Evolutionary conservation across 1,284 basidiomycete species (phyloP).

Genomic region (Golubevia pallescens): DNA sequence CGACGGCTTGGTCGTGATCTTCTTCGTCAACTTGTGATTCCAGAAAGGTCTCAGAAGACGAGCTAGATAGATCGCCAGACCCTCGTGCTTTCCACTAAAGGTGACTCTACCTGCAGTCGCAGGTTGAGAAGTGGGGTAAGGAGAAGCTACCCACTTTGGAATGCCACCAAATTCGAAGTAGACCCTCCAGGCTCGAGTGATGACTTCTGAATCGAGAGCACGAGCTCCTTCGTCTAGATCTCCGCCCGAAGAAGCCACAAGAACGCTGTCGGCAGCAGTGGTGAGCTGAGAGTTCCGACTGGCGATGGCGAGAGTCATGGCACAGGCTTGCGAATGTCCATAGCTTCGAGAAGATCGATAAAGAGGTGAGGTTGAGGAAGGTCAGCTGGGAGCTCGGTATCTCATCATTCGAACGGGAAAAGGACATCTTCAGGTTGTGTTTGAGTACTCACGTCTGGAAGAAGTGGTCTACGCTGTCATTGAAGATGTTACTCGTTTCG

Average conservation of each 20-base stretch:
- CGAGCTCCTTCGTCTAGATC: slow-evolving; percentile 13
- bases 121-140: slow-evolving; percentile 17
- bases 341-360: slow-evolving; percentile 67
- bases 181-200: slow-evolving; percentile 49
- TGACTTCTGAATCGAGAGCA: slow-evolving; percentile 44
- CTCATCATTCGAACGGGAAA: no score
- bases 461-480: slow-evolving; percentile 42
- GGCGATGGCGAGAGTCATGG: slow-evolving; percentile 81
- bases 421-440: no score
- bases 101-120: slow-evolving; percentile 66
- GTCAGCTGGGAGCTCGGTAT: no score
- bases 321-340: slow-evolving; percentile 85
- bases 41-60: slow-evolving; percentile 85
- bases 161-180: slow-evolving; percentile 47
- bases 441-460: slow-evolving; percentile 50
- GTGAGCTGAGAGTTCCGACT: slow-evolving; percentile 57
- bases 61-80: slow-evolving; percentile 83
- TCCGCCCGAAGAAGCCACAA: slow-evolving; percentile 2
- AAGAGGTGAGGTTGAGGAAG: no score
- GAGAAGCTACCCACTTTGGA: slow-evolving; percentile 18
- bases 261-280: slow-evolving; percentile 5
- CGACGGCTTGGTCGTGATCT: slow-evolving; percentile 21
- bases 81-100: slow-evolving; percentile 88
- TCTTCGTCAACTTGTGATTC: slow-evolving; percentile 71
- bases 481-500: slow-evolving; percentile 46